Conservation (phyloP, 192 early-diverging fungal species). For the Umbelopsis sp. region DNA sequence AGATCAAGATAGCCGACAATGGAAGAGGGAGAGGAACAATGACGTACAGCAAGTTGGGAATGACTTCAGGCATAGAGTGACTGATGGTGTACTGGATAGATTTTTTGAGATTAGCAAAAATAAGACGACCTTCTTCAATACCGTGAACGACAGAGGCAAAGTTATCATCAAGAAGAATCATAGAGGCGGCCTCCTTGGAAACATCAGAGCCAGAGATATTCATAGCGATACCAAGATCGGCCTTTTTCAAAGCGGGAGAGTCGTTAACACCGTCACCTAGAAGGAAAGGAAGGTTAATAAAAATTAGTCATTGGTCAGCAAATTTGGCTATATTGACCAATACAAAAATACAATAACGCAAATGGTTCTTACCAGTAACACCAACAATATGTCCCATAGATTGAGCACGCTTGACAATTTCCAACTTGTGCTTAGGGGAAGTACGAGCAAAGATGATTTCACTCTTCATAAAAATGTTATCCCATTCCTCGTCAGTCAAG, state of each 20-base stretch:
- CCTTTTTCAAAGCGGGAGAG: slow-evolving; percentile 94
- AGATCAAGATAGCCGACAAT: slow-evolving; percentile 80
- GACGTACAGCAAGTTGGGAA: slow-evolving; percentile 85
- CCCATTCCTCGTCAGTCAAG: slow-evolving; percentile 87
- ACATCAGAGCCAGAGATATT: slow-evolving; percentile 94
- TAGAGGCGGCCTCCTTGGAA: slow-evolving; percentile 93
- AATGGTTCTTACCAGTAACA: slow-evolving; percentile 88
- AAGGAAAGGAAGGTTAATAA: no score
- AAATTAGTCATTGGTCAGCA: no score
- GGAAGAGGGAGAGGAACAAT: slow-evolving; percentile 85
- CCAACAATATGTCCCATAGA: slow-evolving; percentile 93
- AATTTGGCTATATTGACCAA: slow-evolving; percentile 22
- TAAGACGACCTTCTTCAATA: slow-evolving; percentile 93
- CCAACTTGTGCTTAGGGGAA: slow-evolving; percentile 94
- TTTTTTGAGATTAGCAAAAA: slow-evolving; percentile 96
- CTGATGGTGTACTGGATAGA: slow-evolving; percentile 90
- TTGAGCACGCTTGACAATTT: slow-evolving; percentile 94
- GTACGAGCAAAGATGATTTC: slow-evolving; percentile 98
- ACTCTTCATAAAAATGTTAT: slow-evolving; percentile 88
- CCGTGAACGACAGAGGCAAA: slow-evolving; percentile 93
- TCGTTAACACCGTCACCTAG: slow-evolving; percentile 72
- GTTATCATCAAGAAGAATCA: slow-evolving; percentile 98
- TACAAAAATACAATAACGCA: no score
- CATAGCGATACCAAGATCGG: slow-evolving; percentile 98
- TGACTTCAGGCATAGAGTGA: slow-evolving; percentile 90